Evolutionary conservation across 1,284 basidiomycete genomes (phyloP).

Genomic region (Pseudozyma thailandica): DNA sequence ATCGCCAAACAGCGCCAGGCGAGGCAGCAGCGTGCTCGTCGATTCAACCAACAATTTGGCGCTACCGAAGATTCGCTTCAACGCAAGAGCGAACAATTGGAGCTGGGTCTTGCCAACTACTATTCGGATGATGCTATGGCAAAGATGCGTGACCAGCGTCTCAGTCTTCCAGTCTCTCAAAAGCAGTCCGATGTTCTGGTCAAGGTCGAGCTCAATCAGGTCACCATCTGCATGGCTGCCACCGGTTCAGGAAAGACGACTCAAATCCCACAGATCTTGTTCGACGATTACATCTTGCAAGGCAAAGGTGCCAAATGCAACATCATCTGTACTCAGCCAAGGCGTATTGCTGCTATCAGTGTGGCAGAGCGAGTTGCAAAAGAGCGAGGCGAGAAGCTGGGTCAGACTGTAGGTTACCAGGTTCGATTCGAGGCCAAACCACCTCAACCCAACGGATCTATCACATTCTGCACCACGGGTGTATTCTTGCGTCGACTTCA

Average conservation of each 20-base stretch:
- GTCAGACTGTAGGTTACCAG: conserved; percentile 85
- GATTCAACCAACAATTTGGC: conserved; percentile 40
- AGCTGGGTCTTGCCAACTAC: conserved; percentile 75
- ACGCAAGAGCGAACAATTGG: conserved; percentile 76
- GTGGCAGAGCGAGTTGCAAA: conserved; percentile 91
- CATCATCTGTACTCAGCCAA: conserved; percentile 91
- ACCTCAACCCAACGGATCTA: conserved; percentile 81
- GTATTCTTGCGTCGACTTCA: conserved; percentile 90
- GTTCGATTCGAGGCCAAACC: conserved; percentile 88
- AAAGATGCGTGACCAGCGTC: conserved; percentile 77
- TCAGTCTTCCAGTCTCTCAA: conserved; percentile 76
- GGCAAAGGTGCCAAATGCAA: conserved; percentile 87
- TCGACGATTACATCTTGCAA: conserved; percentile 83
- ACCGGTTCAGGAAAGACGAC: conserved; percentile 97
- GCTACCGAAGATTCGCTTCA: conserved; percentile 62
- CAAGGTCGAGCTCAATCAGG: conserved; percentile 81
- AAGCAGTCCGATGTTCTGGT: conserved; percentile 67
- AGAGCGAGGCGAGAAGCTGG: conserved; percentile 82
- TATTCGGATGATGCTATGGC: conserved; percentile 75
- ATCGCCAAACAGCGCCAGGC: conserved; percentile 40
- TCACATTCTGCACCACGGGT: conserved; percentile 95
- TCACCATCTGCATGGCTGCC: conserved; percentile 92
- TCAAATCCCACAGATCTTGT: conserved; percentile 90
- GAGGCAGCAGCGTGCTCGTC: conserved; percentile 33
- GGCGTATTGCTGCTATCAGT: conserved; percentile 89